A percentile compares a stretch with the other conserved stretches of the same genome.
Evolutionary conservation across 2,329 filamentous ascomycete species (phyloP).

Genomic region (Westerdykella aurantiaca): DNA sequence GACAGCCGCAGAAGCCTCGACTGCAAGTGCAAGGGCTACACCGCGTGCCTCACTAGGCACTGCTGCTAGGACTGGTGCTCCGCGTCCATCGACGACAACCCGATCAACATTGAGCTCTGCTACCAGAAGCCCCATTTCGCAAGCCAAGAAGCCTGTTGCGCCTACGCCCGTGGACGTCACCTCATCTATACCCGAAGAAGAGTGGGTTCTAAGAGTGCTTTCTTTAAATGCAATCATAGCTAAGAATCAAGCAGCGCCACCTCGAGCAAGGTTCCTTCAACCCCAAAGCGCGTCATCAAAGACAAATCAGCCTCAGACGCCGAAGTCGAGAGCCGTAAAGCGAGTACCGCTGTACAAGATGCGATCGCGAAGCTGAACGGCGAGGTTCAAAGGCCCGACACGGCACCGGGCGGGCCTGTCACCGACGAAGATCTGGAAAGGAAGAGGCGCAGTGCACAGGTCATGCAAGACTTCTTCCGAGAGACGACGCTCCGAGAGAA

Average conservation of each 20-base stretch:
- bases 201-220: slow-evolving; percentile 8
- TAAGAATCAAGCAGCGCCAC: slow-evolving; percentile 10
- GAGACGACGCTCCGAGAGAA: slow-evolving; percentile 34
- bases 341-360: slow-evolving; percentile 23
- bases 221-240: not conserved
- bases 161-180: slow-evolving; percentile 7
- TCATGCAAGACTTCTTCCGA: slow-evolving; percentile 38
- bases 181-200: slow-evolving; percentile 11
- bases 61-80: slow-evolving; percentile 12
- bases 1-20: slow-evolving; percentile 17
- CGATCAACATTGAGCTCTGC: slow-evolving; percentile 16
- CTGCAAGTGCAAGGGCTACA: slow-evolving; percentile 19
- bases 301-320: slow-evolving; percentile 34
- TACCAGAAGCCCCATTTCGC: slow-evolving; percentile 18
- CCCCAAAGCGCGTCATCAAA: slow-evolving; percentile 20
- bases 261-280: slow-evolving; percentile 19
- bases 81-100: slow-evolving; percentile 20
- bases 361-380: slow-evolving; percentile 28
- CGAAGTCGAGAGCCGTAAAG: slow-evolving; percentile 27
- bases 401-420: slow-evolving; percentile 26
- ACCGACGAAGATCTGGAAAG: slow-evolving; percentile 27
- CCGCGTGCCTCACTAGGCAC: slow-evolving; percentile 26
- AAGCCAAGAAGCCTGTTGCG: slow-evolving; percentile 27
- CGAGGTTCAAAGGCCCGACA: slow-evolving; percentile 25
- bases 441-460: slow-evolving; percentile 28